Base-by-base conservation (phyloP, 768 basidiomycete genomes). In the Leccinum disarticulatum region DNA sequence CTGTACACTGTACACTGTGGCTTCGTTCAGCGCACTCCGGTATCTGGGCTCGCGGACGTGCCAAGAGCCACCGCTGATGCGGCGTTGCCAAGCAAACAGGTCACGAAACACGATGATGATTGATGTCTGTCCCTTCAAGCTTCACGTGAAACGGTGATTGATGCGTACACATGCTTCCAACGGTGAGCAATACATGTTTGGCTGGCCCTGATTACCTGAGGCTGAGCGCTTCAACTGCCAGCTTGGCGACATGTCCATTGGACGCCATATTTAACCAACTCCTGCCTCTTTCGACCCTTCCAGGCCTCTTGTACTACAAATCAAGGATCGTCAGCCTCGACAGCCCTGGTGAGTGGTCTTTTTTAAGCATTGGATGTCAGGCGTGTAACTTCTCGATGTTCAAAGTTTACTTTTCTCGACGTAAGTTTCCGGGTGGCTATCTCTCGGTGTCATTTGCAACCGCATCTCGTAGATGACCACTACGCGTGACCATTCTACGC, bases 291-390 rank as follows among this genome's bases (percentile, higher is more conserved):
- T 27, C 38, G 35, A 22, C 1, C 35, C 56, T 52, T 43, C 55
- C 22, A 17, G 51, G 50, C 41, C 28, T 13, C 55, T 19, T 46
- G 33, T 13, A 1, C 55, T 46, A 61, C 57, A 27, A 55, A 58
- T 62, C 52, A 47, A 59, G 52, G 22, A 49, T 27, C 33, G 4
- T 51, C 6, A 2, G 33, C 13, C 27, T 30, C 52, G 3, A 48
- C 28, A 19, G 19, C 31, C 19, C 46, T 51, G 54, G 65, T 71
- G 8, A 52, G 67, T 62, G 13, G 13, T 31, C 35, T 28, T 28
- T 53, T 58, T 56, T n/a, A 27, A 48, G 25, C 28, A 15, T 33
- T 4, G 33, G 38, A 53, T 25, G 15, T 56, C 35, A 52, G 47
- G 31, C 27, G n/a, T 53, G 49, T 58, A 8, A 50, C 38, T 56